Evolutionary conservation across 2,329 filamentous ascomycete genomes (phyloP).

Genomic region (Colletotrichum spaethianum): DNA sequence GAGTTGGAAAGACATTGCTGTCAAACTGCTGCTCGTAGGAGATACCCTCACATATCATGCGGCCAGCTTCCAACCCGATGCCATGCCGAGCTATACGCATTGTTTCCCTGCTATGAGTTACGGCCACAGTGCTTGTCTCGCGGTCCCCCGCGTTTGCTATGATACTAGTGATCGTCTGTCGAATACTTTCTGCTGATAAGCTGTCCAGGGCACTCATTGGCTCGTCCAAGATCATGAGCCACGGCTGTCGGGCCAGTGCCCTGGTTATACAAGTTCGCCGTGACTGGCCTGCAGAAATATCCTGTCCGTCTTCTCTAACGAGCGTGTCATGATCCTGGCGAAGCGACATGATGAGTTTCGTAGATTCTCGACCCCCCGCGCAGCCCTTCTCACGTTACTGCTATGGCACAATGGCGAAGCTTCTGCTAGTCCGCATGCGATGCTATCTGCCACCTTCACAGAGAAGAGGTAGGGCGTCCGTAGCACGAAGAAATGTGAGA

Average conservation of each 20-base stretch:
- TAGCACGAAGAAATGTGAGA: slow-evolving; percentile 75
- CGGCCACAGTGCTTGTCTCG: slow-evolving; percentile 80
- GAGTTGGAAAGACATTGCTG: slow-evolving; percentile 62
- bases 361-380: slow-evolving; percentile 77
- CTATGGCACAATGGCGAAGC: slow-evolving; percentile 64
- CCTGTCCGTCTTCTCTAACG: slow-evolving; percentile 82
- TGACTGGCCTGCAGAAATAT: slow-evolving; percentile 84
- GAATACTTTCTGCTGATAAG: slow-evolving; percentile 74
- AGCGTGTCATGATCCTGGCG: slow-evolving; percentile 72
- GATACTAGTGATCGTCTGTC: slow-evolving; percentile 72
- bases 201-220: slow-evolving; percentile 86
- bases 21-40: slow-evolving; percentile 72
- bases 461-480: slow-evolving; percentile 83
- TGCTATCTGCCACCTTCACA: slow-evolving; percentile 82
- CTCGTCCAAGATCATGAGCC: slow-evolving; percentile 86
- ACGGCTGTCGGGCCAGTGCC: slow-evolving; percentile 79
- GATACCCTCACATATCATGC: slow-evolving; percentile 76
- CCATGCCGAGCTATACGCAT: slow-evolving; percentile 85
- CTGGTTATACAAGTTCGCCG: slow-evolving; percentile 87
- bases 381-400: slow-evolving; percentile 64
- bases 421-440: slow-evolving; percentile 80
- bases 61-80: slow-evolving; percentile 78
- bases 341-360: slow-evolving; percentile 80
- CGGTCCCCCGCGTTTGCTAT: slow-evolving; percentile 50
- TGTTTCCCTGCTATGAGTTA: slow-evolving; percentile 89